These are phyloP conservation scores for Exophiala viscosa DNA, from an alignment of 2,329 filamentous ascomycete species.

Conservation along the genomic window DNA sequence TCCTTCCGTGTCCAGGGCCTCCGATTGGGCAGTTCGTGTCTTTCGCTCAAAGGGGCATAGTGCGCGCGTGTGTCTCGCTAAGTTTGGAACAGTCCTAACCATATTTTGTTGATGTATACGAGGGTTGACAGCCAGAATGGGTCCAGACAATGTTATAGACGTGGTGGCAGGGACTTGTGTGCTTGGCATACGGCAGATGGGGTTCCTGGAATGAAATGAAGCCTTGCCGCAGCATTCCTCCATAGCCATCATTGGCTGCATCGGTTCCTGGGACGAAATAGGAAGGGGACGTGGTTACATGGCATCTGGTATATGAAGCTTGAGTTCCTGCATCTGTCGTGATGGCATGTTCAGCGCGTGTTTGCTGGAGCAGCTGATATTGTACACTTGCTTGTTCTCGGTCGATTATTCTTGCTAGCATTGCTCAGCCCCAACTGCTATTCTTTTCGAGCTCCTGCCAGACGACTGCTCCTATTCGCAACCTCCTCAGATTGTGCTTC, in stretches of 20 bases:
- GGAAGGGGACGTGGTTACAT: background rate
- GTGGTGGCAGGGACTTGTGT: too few relatives aligned
- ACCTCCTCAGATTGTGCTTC: too few relatives aligned
- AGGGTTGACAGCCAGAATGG: too few relatives aligned
- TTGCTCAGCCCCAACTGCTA: too few relatives aligned
- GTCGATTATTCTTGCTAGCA: too few relatives aligned
- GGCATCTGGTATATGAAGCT: background rate
- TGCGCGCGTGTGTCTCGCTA: background rate
- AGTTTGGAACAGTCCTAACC: background rate
- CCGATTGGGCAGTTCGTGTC: background rate
- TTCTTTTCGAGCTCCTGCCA: too few relatives aligned
- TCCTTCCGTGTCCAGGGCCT: background rate
- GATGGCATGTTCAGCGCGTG: background rate
- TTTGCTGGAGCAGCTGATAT: background rate
- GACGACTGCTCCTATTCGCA: too few relatives aligned
- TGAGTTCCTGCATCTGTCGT: background rate
- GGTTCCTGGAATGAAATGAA: background rate
- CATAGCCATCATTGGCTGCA: background rate
- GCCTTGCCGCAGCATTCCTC: background rate
- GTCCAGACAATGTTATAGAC: too few relatives aligned
- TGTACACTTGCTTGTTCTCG: background rate
- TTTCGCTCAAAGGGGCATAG: background rate
- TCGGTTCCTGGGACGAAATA: background rate
- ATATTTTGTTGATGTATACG: background rate
- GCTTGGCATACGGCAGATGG: too few relatives aligned